Conservation (phyloP, 352 stramenopile species). For the Pythium phragmiticola region DNA sequence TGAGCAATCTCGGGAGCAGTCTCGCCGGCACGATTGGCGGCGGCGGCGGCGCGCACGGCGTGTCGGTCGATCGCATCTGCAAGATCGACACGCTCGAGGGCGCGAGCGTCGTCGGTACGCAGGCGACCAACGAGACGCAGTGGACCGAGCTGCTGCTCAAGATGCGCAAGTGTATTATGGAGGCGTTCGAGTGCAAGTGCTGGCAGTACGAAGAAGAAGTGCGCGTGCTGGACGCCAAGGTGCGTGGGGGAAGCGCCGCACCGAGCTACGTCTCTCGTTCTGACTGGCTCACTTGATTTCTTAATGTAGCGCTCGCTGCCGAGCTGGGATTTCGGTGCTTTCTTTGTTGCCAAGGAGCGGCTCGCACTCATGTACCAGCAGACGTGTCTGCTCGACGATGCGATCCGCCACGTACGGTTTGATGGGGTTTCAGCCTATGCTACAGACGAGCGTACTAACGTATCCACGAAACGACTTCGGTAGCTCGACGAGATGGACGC, state of each 20-base stretch:
- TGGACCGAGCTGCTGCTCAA: constrained; percentile 75
- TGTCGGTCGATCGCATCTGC: constrained; percentile 60
- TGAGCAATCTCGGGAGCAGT: constrained; percentile 26
- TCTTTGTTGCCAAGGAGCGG: constrained; percentile 77
- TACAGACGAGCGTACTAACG: background rate
- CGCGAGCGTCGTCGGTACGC: constrained; percentile 54
- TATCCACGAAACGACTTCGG: background rate
- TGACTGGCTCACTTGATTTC: background rate
- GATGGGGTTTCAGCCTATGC: background rate
- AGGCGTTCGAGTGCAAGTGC: constrained; percentile 76
- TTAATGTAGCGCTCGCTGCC: constrained; percentile 32
- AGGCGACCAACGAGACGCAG: constrained; percentile 77
- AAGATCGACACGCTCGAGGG: constrained; percentile 82
- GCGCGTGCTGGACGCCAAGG: constrained; percentile 61
- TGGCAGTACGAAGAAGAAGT: constrained; percentile 80
- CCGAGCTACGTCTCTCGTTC: background rate
- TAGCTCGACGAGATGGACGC: constrained; percentile 82
- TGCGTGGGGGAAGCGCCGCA: constrained; percentile 9
- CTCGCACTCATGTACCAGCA: constrained; percentile 85
- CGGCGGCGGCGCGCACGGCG: constrained; percentile 14
- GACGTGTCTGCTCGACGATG: constrained; percentile 79
- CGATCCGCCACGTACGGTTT: constrained; percentile 64
- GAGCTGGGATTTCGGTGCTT: constrained; percentile 77
- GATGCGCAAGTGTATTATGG: constrained; percentile 76
- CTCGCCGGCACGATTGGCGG: constrained; percentile 20